Conservation (phyloP, 352 stramenopile species). For the Pythium sukuiense region DNA sequence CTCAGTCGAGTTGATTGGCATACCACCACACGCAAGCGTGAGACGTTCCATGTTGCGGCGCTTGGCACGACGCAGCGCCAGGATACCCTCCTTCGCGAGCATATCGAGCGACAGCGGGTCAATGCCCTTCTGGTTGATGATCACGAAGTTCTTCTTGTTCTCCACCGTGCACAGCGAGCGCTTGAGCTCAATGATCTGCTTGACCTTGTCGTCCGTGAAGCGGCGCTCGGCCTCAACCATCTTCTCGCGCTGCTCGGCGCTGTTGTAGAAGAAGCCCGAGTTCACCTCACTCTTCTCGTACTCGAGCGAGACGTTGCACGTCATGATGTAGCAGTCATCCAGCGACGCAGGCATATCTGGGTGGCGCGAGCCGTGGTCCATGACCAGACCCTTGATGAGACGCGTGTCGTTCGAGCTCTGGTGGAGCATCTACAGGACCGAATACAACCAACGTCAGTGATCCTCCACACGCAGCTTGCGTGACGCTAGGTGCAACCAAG, state of each 20-base stretch:
- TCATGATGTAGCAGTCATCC: conserved; percentile 99
- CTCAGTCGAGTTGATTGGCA: conserved; percentile 98
- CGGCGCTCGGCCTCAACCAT: conserved; percentile 94
- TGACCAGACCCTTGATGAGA: conserved; percentile 94
- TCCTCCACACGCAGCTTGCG: no score
- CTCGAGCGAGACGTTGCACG: conserved; percentile 99
- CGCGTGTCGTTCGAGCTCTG: conserved; percentile 93
- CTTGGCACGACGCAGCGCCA: conserved; percentile 97
- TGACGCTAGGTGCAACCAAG: not conserved
- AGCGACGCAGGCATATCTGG: conserved; percentile 98
- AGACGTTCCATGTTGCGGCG: conserved; percentile 99
- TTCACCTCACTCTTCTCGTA: conserved; percentile 99
- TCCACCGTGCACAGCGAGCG: conserved; percentile 94
- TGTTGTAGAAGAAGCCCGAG: conserved; percentile 98
- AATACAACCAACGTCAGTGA: not conserved
- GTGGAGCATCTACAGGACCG: conserved; percentile 92
- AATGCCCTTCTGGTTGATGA: conserved; percentile 99
- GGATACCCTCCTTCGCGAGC: conserved; percentile 99
- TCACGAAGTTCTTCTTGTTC: conserved; percentile 97
- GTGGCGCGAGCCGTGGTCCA: conserved; percentile 99
- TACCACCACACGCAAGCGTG: conserved; percentile 97
- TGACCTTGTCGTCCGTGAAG: conserved; percentile 96
- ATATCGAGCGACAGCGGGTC: conserved; percentile 99
- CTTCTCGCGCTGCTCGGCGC: conserved; percentile 98
- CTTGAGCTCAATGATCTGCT: conserved; percentile 99